These are phyloP conservation scores for Alnus rubra DNA, from an alignment of 306 rosid genomes.

Conservation along the genomic window DNA sequence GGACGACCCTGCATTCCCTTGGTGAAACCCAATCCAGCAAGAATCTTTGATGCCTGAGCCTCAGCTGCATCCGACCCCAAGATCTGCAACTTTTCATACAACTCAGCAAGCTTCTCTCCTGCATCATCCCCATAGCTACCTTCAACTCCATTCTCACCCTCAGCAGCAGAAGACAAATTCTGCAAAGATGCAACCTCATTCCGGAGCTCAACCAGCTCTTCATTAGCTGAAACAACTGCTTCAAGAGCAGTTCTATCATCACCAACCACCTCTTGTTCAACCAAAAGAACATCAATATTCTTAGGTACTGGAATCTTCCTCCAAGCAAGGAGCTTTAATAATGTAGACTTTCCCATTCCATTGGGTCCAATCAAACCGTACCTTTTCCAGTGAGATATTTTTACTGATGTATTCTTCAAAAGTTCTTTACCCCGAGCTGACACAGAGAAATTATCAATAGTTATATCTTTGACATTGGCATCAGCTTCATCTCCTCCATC, in stretches of 20 bases:
- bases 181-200: constrained; percentile 63
- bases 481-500: constrained; percentile 61
- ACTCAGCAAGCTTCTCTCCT: constrained; percentile 69
- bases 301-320: constrained; percentile 82
- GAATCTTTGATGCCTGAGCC: constrained; percentile 77
- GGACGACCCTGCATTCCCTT: constrained; percentile 72
- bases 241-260: constrained; percentile 67
- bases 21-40: constrained; percentile 78
- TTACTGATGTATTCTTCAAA: constrained; percentile 52
- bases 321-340: constrained; percentile 85
- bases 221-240: constrained; percentile 80
- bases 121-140: constrained; percentile 41
- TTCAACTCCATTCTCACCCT: constrained; percentile 33
- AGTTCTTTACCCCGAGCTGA: constrained; percentile 61
- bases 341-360: constrained; percentile 76
- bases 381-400: constrained; percentile 63
- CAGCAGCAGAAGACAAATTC: constrained; percentile 40
- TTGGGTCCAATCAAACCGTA: constrained; percentile 79
- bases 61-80: constrained; percentile 78
- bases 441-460: constrained; percentile 51
- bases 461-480: constrained; percentile 63
- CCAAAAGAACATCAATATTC: constrained; percentile 80
- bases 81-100: constrained; percentile 58
- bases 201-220: constrained; percentile 58
- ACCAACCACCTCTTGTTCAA: constrained; percentile 79